phyloP scores from a whole-genome alignment of 176 grass and related monocot species.

The Oryza brachyantha region DNA sequence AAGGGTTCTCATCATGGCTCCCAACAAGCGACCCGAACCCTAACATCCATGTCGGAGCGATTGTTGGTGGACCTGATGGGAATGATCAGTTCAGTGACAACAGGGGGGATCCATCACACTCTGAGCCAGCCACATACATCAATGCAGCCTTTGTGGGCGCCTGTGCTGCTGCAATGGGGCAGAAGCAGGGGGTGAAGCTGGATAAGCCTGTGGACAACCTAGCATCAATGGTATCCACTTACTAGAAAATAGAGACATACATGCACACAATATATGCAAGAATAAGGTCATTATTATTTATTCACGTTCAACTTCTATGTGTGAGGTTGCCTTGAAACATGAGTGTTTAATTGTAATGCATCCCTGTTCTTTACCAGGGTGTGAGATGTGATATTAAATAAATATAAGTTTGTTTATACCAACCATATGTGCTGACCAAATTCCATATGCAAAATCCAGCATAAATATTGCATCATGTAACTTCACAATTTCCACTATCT shows the following conservation, averaged over 20 bases:
- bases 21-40: conserved; percentile 30
- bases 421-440: not conserved
- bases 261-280: not conserved
- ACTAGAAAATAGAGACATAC: not conserved
- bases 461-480: not conserved
- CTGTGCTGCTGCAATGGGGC: conserved; percentile 35
- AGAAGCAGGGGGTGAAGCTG: not conserved
- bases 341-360: not conserved
- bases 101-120: conserved; percentile 46
- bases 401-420: not conserved
- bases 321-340: not conserved
- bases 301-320: not conserved
- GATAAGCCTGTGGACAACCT: not conserved
- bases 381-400: conserved; percentile 10
- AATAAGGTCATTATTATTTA: not conserved
- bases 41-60: conserved; percentile 45
- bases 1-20: conserved; percentile 47
- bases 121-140: conserved; percentile 54
- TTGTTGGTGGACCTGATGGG: conserved; percentile 45
- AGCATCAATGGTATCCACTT: not conserved
- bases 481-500: not conserved
- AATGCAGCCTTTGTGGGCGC: conserved; percentile 62
- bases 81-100: conserved; percentile 50
- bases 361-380: not conserved
- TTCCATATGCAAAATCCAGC: not conserved